These are phyloP conservation scores for Tetradesmus obliquus DNA, from an alignment of 139 green algal genomes.

Conservation along the genomic window DNA sequence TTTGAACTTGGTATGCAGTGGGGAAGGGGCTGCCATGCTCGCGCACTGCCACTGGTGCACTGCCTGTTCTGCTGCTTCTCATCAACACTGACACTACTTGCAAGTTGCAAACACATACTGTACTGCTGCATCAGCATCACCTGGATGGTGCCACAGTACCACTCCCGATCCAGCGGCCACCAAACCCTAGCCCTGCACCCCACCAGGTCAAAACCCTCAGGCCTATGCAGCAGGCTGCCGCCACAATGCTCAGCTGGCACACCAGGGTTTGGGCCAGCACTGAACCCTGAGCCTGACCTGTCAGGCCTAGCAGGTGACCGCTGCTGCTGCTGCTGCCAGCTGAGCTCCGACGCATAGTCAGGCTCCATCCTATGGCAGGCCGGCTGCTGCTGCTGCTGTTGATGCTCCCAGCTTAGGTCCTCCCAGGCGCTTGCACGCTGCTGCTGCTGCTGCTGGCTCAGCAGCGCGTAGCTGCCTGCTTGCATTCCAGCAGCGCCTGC, in stretches of 20 bases:
- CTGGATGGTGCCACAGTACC: not conserved
- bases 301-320: not conserved
- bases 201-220: not conserved
- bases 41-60: no score
- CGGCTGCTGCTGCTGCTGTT: constrained; percentile 7
- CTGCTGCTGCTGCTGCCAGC: not conserved
- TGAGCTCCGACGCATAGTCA: not conserved
- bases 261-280: not conserved
- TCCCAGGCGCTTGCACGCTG: not conserved
- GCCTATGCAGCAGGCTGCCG: not conserved
- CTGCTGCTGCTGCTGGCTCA: not conserved
- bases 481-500: not conserved
- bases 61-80: no score
- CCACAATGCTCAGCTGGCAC: not conserved
- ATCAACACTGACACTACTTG: no score
- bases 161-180: constrained; percentile 22
- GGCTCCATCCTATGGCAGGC: no score
- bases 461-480: not conserved
- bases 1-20: no score
- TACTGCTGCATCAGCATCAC: constrained; percentile 25
- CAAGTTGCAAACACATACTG: no score
- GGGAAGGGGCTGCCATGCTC: no score
- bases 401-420: not conserved
- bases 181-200: not conserved
- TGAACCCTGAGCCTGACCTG: not conserved